Base-by-base conservation (phyloP, 2,329 filamentous ascomycete species). In the Aspergillaceae sp. region DNA sequence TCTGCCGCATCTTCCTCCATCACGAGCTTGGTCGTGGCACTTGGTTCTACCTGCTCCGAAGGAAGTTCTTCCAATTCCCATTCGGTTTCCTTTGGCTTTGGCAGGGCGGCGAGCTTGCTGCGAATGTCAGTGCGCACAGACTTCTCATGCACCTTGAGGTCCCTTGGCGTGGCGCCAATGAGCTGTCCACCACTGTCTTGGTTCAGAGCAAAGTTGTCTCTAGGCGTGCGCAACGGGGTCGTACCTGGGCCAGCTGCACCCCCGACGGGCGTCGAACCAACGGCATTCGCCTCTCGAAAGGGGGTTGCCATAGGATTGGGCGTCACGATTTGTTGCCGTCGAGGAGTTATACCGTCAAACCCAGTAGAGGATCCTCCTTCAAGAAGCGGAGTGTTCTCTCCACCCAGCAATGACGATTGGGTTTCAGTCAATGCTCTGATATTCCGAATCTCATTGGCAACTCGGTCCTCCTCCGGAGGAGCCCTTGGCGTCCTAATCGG, bases 271-370 rank as follows among this genome's bases (percentile, higher is more conserved):
- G 87, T 94, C 8, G 83, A 81, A 28, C 80, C 84, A 29, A 80
- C 72, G 27, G 80, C 85, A 50, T 77, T 78, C 1, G 73, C 78
- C 50, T 81, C 74, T 45, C 86, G 79, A 53, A 94, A 77, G 1
- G 92, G 92, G 0, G 92, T 98, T 0, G 92, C 90, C 73, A 98
- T 77, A 0, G 92, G 92, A 62, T 98, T 98, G 0, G 92, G 92
- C 0, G 92, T 98, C n/a, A 89, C 79, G 46, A 91, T 79, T 32
- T 82, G 76, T 51, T 95, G 86, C 59, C 82, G 84, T 47, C 87
- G 80, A 34, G 91, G 89, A 1, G 87, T 80, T 37, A 86, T 85
- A 35, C 89, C 85, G 56, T 92, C 86, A 57, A 96, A 94, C 0
- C 90, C 90, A 5, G 90, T 94, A 7, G 90, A 94, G 3, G 79